Base-by-base conservation (phyloP, 2,329 filamentous ascomycete genomes). In the Escovopsis sp. region DNA sequence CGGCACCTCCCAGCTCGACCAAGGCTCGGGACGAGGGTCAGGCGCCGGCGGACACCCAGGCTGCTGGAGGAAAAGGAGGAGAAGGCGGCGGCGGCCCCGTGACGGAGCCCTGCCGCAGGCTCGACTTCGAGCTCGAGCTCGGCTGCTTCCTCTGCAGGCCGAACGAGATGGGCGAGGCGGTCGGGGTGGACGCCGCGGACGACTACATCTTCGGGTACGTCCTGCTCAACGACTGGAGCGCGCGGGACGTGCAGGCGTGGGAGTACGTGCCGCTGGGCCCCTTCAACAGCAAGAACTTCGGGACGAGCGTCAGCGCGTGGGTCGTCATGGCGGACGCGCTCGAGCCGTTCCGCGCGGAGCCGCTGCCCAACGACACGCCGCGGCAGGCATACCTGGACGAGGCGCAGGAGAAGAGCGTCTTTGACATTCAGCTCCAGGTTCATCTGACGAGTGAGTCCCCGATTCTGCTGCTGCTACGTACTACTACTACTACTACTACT, bases 81-180 rank as follows among this genome's bases (percentile, higher is more conserved):
- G n/a, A n/a, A n/a, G 21, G 4, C 21, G 70, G 43, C 61, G 70
- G 42, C 1, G 45, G 48, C 72, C 75, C 54, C 4, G 74, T 79
- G 38, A 66, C 71, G 3, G 64, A 72, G 0, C 76, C 72, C 43
- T 71, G 69, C 44, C 70, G 52, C 41, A 51, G 68, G 48, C 63
- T 90, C 0, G 83, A 90, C 46, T 72, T 86, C 31, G 83, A 90
- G 54, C 63, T 90, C 4, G 83, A 90, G 51, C 61, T 90, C 25
- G 83, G 79, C 4, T 79, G 76, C 39, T 86, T 87, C 46, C 63
- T 88, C 13, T 77, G 74, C 54, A 71, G 63, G 27, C 62, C 66
- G 11, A 86, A 82, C 41, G 52, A 65, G 1, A 60, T 86, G 39
- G 81, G 82, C n/a, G 61, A 69, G 33, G 74, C 79, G 0, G 65